Percentiles rank a stretch among this genome's conserved stretches.
Evolutionary conservation across 176 grass and related monocot genomes (phyloP).

Genomic region (Secale cereale): DNA sequence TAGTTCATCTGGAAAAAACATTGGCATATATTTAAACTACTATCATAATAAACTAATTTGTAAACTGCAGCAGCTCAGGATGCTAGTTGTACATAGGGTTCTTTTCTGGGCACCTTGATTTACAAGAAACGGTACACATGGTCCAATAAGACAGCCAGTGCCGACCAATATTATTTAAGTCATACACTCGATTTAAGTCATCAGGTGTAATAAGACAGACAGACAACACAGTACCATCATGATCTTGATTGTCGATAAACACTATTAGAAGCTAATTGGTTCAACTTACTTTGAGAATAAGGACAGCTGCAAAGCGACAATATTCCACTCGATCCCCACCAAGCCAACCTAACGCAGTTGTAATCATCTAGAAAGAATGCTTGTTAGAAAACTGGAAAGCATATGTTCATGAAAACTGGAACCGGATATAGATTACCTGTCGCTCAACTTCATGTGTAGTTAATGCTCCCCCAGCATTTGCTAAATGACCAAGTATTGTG

Average conservation of each 20-base stretch:
- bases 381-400: conserved; percentile 24
- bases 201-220: no score
- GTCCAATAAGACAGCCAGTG: neutral
- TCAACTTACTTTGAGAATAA: conserved; percentile 95
- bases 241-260: neutral
- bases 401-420: neutral
- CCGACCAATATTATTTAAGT: neutral
- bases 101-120: neutral
- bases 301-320: conserved; percentile 79
- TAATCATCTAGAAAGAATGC: conserved; percentile 58
- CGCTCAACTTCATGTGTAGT: conserved; percentile 77
- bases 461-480: conserved; percentile 76
- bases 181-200: neutral
- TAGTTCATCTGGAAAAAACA: neutral
- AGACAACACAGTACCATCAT: neutral
- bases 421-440: conserved; percentile 39
- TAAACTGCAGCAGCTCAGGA: neutral
- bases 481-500: conserved; percentile 79
- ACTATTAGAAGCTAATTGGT: neutral
- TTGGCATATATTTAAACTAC: conserved; percentile 13
- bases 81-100: neutral
- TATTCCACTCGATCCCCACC: conserved; percentile 73
- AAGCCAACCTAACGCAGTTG: conserved; percentile 88
- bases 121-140: neutral
- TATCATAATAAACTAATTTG: neutral